Evolutionary conservation across 495 filamentous ascomycete species (phyloP).

Genomic region (Xylaria sp.): DNA sequence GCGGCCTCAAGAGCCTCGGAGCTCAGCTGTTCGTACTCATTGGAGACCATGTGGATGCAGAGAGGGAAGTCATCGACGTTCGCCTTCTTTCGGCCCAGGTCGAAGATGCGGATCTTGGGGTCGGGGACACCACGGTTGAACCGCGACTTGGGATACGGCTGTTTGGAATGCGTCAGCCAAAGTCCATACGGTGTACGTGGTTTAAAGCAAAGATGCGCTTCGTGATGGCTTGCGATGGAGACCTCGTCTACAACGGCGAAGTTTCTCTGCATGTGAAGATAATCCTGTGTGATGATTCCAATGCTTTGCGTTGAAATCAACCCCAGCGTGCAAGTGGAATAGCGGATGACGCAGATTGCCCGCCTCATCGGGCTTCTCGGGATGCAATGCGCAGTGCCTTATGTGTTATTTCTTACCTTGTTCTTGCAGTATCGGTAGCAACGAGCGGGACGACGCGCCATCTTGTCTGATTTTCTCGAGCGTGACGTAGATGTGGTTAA

Average conservation of each 20-base stretch:
- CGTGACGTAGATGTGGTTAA: conserved; percentile 51
- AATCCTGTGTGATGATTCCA: background rate
- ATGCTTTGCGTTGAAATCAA: background rate
- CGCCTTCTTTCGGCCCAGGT: conserved; percentile 98
- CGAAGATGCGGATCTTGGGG: conserved; percentile 99
- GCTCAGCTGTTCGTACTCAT: conserved; percentile 99
- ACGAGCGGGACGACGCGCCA: conserved; percentile 97
- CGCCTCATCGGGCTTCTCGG: background rate
- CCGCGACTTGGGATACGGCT: conserved; percentile 99
- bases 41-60: conserved; percentile 98
- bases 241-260: background rate
- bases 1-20: conserved; percentile 99
- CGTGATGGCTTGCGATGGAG: background rate
- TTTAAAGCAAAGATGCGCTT: background rate
- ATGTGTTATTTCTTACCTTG: conserved; percentile 74
- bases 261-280: background rate
- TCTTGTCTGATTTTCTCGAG: conserved; percentile 73
- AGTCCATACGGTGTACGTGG: background rate
- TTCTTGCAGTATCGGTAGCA: conserved; percentile 99
- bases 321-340: background rate
- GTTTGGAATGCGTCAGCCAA: conserved; percentile 39
- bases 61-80: conserved; percentile 98
- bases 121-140: conserved; percentile 99
- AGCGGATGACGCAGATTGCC: conserved; percentile 2
- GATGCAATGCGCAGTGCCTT: background rate